A percentile compares a stretch with the other conserved stretches of the same genome.
Conservation (phyloP, 2,329 filamentous ascomycete species). For the Aspergillus sp. region DNA sequence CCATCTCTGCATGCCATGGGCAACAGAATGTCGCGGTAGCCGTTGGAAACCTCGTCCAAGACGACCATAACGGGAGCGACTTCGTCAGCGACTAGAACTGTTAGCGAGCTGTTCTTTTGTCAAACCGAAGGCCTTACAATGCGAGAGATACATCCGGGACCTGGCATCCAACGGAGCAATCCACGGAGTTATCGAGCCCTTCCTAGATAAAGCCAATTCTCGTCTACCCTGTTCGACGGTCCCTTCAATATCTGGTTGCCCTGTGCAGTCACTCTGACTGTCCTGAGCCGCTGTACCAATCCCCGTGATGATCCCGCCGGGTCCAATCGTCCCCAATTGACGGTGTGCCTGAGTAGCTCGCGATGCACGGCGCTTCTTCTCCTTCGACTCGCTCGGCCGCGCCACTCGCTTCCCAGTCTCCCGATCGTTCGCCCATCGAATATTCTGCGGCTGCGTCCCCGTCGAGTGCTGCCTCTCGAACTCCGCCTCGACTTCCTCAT, state of each 20-base stretch:
- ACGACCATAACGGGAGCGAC: constrained; percentile 22
- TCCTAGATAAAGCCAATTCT: background rate
- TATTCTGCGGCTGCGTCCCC: constrained; percentile 1
- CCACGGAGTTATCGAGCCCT: constrained; percentile 4
- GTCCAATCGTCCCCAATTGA: no score
- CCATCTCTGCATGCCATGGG: constrained; percentile 17
- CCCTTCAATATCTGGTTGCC: no score
- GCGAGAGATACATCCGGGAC: constrained; percentile 9
- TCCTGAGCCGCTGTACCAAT: no score
- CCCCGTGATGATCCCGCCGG: no score
- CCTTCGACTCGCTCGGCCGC: no score
- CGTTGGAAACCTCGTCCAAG: constrained; percentile 19
- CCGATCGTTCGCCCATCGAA: constrained; percentile 8
- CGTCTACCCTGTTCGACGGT: no score
- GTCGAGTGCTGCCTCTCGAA: constrained; percentile 1
- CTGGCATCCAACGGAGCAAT: constrained; percentile 6
- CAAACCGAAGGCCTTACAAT: constrained; percentile 6
- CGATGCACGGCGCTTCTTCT: no score
- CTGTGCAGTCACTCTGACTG: no score
- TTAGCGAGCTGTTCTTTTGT: background rate
- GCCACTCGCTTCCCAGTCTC: background rate
- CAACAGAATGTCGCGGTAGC: constrained; percentile 20
- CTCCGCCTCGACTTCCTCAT: background rate
- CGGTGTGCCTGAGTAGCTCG: no score
- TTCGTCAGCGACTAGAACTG: constrained; percentile 13